phyloP scores from a whole-genome alignment of 192 early-diverging fungal species.

The Backusella tuberculispora region DNA sequence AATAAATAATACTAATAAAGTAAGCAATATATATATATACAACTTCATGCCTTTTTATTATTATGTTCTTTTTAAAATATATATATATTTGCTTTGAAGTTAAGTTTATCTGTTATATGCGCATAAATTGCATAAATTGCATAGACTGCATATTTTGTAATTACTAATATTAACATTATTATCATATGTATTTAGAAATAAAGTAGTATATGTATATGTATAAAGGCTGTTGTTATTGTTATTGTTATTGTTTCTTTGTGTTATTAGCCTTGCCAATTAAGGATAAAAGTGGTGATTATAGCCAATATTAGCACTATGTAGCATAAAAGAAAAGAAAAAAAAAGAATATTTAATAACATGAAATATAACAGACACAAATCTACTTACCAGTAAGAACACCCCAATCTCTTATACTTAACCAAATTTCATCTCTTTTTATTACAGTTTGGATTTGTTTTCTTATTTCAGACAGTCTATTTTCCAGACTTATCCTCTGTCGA shows the following conservation, averaged over 20 bases:
- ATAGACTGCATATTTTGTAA: background rate
- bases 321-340: background rate
- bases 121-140: background rate
- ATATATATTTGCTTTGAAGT: no score
- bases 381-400: constrained; percentile 10
- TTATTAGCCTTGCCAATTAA: background rate
- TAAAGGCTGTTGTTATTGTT: background rate
- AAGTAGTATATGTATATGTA: background rate
- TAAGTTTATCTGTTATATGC: no score
- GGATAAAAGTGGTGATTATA: background rate
- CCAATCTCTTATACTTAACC: constrained; percentile 10
- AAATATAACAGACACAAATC: background rate
- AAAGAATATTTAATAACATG: background rate
- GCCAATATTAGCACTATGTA: background rate
- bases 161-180: background rate
- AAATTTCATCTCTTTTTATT: constrained; percentile 17
- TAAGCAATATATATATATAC: background rate
- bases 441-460: constrained; percentile 2
- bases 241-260: background rate
- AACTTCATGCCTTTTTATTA: background rate
- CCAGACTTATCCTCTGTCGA: background rate
- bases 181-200: background rate
- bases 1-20: background rate
- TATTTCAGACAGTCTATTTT: constrained; percentile 6
- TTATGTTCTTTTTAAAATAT: background rate